Percentiles rank a stretch among this genome's conserved stretches.
phyloP scores from a whole-genome alignment of 2,329 filamentous ascomycete genomes.

The Fusarium nanum region DNA sequence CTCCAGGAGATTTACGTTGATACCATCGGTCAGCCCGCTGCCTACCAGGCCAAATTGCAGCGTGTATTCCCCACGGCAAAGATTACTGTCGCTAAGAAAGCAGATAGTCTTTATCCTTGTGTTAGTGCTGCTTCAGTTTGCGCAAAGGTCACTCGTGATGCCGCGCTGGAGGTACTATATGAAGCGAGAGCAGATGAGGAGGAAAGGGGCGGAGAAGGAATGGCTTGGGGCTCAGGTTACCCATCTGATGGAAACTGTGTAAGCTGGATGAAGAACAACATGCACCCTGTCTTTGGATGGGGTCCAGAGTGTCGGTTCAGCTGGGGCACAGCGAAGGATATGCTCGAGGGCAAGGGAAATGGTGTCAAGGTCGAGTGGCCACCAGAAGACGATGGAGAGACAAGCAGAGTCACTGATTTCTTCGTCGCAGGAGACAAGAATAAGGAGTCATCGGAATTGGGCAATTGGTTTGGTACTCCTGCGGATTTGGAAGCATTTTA shows the following conservation, averaged over 20 bases:
- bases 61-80: slow-evolving; percentile 81
- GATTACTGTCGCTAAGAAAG: slow-evolving; percentile 88
- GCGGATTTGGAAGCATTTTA: slow-evolving; percentile 78
- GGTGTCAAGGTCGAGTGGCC: slow-evolving; percentile 88
- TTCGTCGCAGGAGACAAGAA: slow-evolving; percentile 63
- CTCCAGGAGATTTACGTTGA: slow-evolving; percentile 93
- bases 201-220: slow-evolving; percentile 54
- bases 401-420: slow-evolving; percentile 80
- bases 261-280: slow-evolving; percentile 83
- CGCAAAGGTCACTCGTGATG: slow-evolving; percentile 95
- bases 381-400: slow-evolving; percentile 74
- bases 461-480: slow-evolving; percentile 84
- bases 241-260: slow-evolving; percentile 87
- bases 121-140: slow-evolving; percentile 95
- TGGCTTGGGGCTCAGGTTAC: slow-evolving; percentile 90
- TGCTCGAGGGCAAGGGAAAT: slow-evolving; percentile 80
- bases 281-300: slow-evolving; percentile 97
- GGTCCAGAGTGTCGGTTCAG: slow-evolving; percentile 92
- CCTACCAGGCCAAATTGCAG: slow-evolving; percentile 88
- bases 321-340: slow-evolving; percentile 94
- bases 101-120: slow-evolving; percentile 90
- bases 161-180: slow-evolving; percentile 84
- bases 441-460: slow-evolving; percentile 72
- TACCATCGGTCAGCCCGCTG: slow-evolving; percentile 84
- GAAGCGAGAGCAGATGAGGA: slow-evolving; percentile 54